Base-by-base conservation (phyloP, 257 asterid species). In the Salvia splendens region DNA sequence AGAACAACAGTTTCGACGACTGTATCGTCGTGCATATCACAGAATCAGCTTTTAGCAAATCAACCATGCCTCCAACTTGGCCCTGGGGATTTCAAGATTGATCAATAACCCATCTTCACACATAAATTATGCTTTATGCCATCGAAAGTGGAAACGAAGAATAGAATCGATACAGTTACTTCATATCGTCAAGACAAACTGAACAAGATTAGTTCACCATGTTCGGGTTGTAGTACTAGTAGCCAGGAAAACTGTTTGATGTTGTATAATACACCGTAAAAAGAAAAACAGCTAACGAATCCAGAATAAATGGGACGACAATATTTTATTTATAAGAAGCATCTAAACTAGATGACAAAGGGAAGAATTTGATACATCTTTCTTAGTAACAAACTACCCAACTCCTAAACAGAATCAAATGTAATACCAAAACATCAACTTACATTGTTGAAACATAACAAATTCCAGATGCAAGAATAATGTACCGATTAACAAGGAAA, bases 71-170 rank as follows among this genome's bases (percentile, higher is more conserved):
- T 78, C 88, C 85, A 80, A 73, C 59, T 35, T 77, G 59, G 78
- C 86, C 91, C 96, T 82, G 86, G 81, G 77, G 75, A 78, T 77
- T 59, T 62, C 59, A 75, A 72, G 75, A 82, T 73, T 51, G 66
- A 76, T 84, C 78, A 79, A 80, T 65, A 76, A 75, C 68, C 24
- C 64, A 57, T 77, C 76, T 69, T 65, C 77, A 53, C 17, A 66
- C 36, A 61, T 45, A 80, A 75, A 53, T 40, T 69, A 73, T 64
- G 58, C 8, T 64, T 77, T 77, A 41, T 50, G 67, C 36, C 24
- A 20, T 20, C 24, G 24, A 20, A 33, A 46, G 64, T 46, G 38
- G 45, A 36, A 59, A 50, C 62, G 53, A 68, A n/a, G 50, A 20
- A 42, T 20, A 20, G 24, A 20, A 20, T 20, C 24, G 24, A 20